Percentiles rank a stretch among this genome's conserved stretches.
Evolutionary conservation across 805 yeast species (phyloP).

Genomic region (Kodamaea lidongshanica): DNA sequence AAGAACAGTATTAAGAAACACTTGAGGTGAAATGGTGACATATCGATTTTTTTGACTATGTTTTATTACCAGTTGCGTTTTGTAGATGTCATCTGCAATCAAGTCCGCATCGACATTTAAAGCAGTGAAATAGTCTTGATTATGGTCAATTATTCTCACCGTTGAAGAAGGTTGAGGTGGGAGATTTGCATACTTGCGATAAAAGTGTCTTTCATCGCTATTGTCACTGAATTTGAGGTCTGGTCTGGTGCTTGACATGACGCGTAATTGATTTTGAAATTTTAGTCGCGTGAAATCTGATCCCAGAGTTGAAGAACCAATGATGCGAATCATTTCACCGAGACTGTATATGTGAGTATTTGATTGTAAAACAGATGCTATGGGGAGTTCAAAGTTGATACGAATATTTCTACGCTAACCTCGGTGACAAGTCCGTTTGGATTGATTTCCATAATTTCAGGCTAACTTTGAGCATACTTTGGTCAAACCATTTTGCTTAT

Average conservation of each 20-base stretch:
- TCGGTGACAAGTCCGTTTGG: too few species aligned
- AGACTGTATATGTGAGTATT: too few species aligned
- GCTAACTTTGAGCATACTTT: too few species aligned
- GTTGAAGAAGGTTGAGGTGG: constrained; percentile 44
- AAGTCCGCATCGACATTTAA: constrained; percentile 70
- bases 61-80: constrained; percentile 77
- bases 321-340: too few species aligned
- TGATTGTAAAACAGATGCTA: too few species aligned
- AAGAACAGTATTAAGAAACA: constrained; percentile 56
- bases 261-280: too few species aligned
- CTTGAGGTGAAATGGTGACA: constrained; percentile 73
- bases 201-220: constrained; percentile 39
- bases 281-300: too few species aligned
- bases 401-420: too few species aligned
- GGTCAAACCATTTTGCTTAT: too few species aligned
- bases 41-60: constrained; percentile 45
- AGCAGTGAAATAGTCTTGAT: constrained; percentile 73
- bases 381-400: too few species aligned
- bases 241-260: constrained; percentile 38
- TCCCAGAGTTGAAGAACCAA: too few species aligned
- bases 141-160: constrained; percentile 68
- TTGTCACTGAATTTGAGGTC: constrained; percentile 37
- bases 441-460: too few species aligned
- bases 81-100: constrained; percentile 79
- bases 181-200: constrained; percentile 40